Evolutionary conservation across 495 filamentous ascomycete species (phyloP), one percentile per base, ranked within the genome.

Genomic region (Xylaria telfairii): DNA sequence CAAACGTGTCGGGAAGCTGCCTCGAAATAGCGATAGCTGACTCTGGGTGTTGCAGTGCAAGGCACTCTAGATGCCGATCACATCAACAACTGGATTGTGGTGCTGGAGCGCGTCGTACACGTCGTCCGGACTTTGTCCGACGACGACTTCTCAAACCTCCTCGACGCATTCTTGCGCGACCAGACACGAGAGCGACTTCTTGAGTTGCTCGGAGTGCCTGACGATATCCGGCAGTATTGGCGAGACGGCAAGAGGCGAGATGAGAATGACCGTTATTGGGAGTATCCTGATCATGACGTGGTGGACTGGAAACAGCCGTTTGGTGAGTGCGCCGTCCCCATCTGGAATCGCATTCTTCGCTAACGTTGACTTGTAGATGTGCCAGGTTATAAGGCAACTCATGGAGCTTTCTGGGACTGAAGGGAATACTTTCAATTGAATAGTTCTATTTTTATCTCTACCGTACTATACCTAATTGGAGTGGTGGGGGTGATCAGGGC

Each of bases 1-100:
- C 47, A 12, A 5, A 24, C 13, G 10, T 57, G 54, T n/a, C 54
- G 2, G 13, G 32, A 57, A n/a, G 9, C 26, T 32, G 30, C 15
- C n/a, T 5, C 13, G 24, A 37, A n/a, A 37, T 32, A n/a, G 30
- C 54, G 54, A 37, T 19, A 7, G 21, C 56, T 59, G 32, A 59
- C 7, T 39, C 17, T 7, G 17, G 37, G 15, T 59, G 56, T 21
- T 39, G 56, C n/a, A 59, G 56, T 76, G 74, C 74, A 76, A 1
- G 74, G 74, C 2, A 76, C 74, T n/a, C 34, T 76, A n/a, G 74
- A 76, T 44, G 72, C 64, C 15, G 61, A 70, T 26, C 72, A 76
- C 34, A 74, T 76, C 44, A 67, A 72, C 54, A 66, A 76, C 49
- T 76, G 74, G 74, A 63, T 72, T 26, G 4, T 13, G 3, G 67